Percentiles rank a stretch among this genome's conserved stretches.
These are phyloP conservation scores for Craterostigma plantagineum DNA, from an alignment of 257 asterid genomes.

Conservation along the genomic window DNA sequence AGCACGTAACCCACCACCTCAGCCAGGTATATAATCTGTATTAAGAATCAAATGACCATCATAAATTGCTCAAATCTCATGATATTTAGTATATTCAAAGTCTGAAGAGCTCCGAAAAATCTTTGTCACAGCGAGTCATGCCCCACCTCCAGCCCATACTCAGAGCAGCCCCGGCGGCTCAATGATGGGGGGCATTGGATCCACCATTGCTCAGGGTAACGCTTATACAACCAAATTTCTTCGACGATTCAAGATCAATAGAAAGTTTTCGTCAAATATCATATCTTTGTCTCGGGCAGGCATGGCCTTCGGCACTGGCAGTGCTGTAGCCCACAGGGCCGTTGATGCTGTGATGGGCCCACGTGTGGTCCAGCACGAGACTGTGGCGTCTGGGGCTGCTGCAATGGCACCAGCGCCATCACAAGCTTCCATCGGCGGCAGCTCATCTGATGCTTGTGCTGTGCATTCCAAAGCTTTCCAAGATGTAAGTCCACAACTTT, in stretches of 20 bases:
- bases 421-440: constrained; percentile 1
- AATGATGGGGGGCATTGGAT: constrained; percentile 25
- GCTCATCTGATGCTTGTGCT: constrained; percentile 38
- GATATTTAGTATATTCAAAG: background rate
- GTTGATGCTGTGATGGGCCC: constrained; percentile 70
- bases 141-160: constrained; percentile 43
- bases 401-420: constrained; percentile 20
- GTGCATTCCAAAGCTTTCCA: constrained; percentile 53
- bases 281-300: constrained; percentile 15
- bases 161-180: constrained; percentile 33
- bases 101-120: background rate
- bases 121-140: constrained; percentile 18
- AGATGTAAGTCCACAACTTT: constrained; percentile 27
- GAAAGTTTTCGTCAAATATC: background rate
- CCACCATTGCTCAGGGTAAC: constrained; percentile 38
- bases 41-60: no score
- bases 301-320: constrained; percentile 58
- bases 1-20: constrained; percentile 21
- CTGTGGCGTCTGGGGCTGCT: constrained; percentile 32
- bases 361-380: constrained; percentile 56
- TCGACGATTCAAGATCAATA: background rate
- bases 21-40: constrained; percentile 14
- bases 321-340: constrained; percentile 60
- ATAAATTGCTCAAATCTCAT: no score
- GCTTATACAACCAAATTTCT: background rate